Percentiles rank a stretch among this genome's conserved stretches.
phyloP scores from a whole-genome alignment of 2,329 filamentous ascomycete species.

The Clarireedia homoeocarpa region DNA sequence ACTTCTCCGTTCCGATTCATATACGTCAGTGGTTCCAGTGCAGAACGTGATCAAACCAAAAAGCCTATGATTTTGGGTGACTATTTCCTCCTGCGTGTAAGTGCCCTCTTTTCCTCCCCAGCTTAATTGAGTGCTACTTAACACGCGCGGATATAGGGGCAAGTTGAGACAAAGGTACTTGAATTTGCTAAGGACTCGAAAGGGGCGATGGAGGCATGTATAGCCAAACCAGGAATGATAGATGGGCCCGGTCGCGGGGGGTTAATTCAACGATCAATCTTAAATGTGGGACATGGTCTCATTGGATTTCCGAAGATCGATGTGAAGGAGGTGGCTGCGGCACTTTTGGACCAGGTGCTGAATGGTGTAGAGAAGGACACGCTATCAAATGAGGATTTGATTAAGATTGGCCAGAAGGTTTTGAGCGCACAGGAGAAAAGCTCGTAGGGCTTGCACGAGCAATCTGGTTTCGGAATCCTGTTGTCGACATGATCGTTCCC shows the following conservation, averaged over 20 bases:
- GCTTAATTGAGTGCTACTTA: not conserved
- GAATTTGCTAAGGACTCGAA: conserved; percentile 33
- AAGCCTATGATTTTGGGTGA: conserved; percentile 32
- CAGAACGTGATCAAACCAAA: conserved; percentile 38
- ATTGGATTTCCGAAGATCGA: conserved; percentile 31
- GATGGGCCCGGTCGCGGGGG: conserved; percentile 21
- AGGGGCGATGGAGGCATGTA: conserved; percentile 31
- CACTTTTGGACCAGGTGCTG: conserved; percentile 34
- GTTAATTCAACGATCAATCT: conserved; percentile 9
- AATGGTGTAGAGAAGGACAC: too few relatives aligned
- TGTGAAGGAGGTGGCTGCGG: conserved; percentile 33
- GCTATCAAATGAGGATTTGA: too few relatives aligned
- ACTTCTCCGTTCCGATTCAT: conserved; percentile 36
- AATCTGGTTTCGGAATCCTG: too few relatives aligned
- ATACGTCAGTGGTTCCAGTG: conserved; percentile 39
- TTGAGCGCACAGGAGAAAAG: too few relatives aligned
- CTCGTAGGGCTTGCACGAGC: too few relatives aligned
- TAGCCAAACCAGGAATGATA: conserved; percentile 39
- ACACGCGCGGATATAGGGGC: conserved; percentile 31
- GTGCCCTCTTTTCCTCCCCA: conserved; percentile 10
- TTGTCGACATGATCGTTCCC: too few relatives aligned
- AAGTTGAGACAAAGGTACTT: conserved; percentile 37
- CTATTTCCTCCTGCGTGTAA: conserved; percentile 40
- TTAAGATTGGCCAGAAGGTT: too few relatives aligned
- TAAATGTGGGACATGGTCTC: conserved; percentile 5